Evolutionary conservation across 257 asterid species (phyloP), one percentile per base, ranked within the genome.

Genomic region (Coffea canephora): DNA sequence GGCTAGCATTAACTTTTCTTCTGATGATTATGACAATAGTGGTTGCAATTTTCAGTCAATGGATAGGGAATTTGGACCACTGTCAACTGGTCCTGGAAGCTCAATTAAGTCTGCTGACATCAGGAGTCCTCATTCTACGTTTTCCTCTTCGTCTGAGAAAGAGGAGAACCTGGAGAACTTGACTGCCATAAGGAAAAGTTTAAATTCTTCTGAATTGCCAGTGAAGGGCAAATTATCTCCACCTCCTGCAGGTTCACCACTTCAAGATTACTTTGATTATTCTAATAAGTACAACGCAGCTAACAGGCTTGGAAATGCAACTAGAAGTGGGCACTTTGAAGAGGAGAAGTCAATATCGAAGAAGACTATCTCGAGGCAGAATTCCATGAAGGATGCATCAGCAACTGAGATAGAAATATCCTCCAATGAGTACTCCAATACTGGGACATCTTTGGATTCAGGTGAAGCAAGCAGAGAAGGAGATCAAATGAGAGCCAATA

Each of bases 401-500:
- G 89, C 93, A 61, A 92, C 97, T 57, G 98, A 93, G 90, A 93
- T 92, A 64, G 98, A 93, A 18, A 83, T 95, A 78, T 85, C 96
- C 3, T 89, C 98, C 39, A 91, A 86, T 49, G 99, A 95, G 87
- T 95, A 84, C 71, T 31, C 83, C 31, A 93, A 91, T 73, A 91
- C 97, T 0, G 97, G 97, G 55, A 89, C 98, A 23, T 90, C 99
- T 11, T 82, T 87, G 67, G 97, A 88, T 75, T 93, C 97, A 0
- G 88, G 93, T 52, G 97, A 85, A 77, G 85, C 85, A 55, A 90
- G 88, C 83, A 85, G 76, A 83, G 89, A 78, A 45, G 90, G 86
- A 59, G 85, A 85, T 64, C 89, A 80, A 41, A 62, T 82, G 49
- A 89, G 83, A 84, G 83, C 80, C 79, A 82, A 88, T 23, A 83